Evolutionary conservation across 176 grass and related monocot genomes (phyloP).

Genomic region (Microstegium vimineum): DNA sequence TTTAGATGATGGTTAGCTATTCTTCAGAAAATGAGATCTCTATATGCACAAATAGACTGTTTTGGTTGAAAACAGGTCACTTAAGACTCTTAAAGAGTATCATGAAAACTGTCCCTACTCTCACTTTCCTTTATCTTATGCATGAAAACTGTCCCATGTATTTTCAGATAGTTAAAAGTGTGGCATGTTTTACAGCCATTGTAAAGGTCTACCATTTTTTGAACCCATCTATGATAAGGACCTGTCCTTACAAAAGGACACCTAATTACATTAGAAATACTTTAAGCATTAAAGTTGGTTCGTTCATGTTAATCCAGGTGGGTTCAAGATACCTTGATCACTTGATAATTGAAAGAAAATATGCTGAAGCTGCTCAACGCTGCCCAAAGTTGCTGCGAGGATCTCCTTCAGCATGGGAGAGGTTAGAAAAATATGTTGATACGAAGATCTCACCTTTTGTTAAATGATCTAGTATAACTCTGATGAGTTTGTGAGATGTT

Average conservation of each 20-base stretch:
- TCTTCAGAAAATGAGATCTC: conserved; percentile 1
- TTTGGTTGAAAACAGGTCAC: not conserved
- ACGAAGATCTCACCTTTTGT: not conserved
- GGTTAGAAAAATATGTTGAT: conserved; percentile 51
- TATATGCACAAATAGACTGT: not conserved
- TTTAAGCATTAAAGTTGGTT: conserved; percentile 24
- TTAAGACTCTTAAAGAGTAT: not conserved
- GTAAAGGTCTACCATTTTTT: not conserved
- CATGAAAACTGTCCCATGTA: not conserved
- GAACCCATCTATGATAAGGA: not conserved
- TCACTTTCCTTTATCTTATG: not conserved
- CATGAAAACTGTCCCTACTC: not conserved
- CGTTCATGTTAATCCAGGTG: conserved; percentile 52
- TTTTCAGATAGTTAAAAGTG: not conserved
- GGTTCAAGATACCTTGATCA: conserved; percentile 95
- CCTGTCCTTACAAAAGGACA: not conserved
- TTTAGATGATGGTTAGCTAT: not conserved
- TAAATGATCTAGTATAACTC: not conserved
- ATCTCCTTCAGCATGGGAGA: conserved; percentile 94
- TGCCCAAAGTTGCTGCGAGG: conserved; percentile 86
- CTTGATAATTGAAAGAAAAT: conserved; percentile 95
- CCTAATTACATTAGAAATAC: conserved; percentile 5
- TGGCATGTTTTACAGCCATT: not conserved
- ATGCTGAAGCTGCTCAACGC: conserved; percentile 86
- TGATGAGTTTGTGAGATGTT: not conserved